Evolutionary conservation across 148 eudicot genomes (phyloP).

Genomic region (Spergularia bocconei): DNA sequence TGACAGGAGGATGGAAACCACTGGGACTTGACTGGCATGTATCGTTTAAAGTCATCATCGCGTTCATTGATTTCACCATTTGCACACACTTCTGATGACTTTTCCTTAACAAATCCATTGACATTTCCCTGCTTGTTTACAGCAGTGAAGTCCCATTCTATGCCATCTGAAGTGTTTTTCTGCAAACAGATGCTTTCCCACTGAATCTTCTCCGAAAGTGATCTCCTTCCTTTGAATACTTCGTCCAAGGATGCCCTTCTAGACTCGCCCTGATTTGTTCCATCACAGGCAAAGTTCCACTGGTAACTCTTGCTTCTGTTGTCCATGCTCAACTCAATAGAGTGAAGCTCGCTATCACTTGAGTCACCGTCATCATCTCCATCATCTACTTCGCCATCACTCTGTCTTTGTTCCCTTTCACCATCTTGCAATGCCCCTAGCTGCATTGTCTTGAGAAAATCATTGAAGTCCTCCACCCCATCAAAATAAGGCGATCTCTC

Average conservation of each 20-base stretch:
- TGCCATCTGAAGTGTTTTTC: constrained; percentile 53
- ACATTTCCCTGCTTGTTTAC: constrained; percentile 26
- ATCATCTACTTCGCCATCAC: constrained; percentile 22
- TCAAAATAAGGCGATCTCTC: constrained; percentile 31
- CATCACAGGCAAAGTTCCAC: constrained; percentile 48
- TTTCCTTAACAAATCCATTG: constrained; percentile 33
- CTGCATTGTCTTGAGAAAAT: constrained; percentile 40
- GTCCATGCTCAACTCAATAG: constrained; percentile 76
- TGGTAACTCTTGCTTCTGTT: constrained; percentile 43
- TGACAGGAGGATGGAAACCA: constrained; percentile 32
- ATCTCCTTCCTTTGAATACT: constrained; percentile 53
- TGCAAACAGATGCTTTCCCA: constrained; percentile 53
- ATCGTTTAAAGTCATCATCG: constrained; percentile 48
- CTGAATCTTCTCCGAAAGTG: constrained; percentile 52
- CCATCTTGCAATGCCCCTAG: constrained; percentile 27
- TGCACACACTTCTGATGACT: constrained; percentile 30
- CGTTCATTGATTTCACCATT: constrained; percentile 31
- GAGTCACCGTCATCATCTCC: constrained; percentile 47
- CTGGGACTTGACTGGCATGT: constrained; percentile 52
- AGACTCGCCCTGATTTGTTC: constrained; percentile 37
- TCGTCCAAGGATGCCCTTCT: constrained; percentile 52
- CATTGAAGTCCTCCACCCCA: constrained; percentile 41
- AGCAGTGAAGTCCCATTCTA: constrained; percentile 57
- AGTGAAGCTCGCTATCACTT: constrained; percentile 71
- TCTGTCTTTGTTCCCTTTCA: constrained; percentile 18